Evolutionary conservation across 176 grass and related monocot species (phyloP).

Genomic region (Ensete ventricosum): DNA sequence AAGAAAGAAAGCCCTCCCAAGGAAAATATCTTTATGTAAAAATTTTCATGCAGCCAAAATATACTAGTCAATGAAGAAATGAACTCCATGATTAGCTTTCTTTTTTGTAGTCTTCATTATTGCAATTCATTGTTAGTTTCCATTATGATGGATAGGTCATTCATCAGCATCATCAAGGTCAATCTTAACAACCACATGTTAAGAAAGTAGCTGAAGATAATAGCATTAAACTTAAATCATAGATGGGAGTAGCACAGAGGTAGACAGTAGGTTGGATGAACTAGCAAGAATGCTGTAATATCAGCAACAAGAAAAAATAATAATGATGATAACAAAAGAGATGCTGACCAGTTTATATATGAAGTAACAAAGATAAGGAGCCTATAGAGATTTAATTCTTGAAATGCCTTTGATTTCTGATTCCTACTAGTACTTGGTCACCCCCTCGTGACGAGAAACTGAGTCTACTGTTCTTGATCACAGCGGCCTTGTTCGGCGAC

Average conservation of each 20-base stretch:
- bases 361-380: background rate
- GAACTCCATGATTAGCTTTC: no score
- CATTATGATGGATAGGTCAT: background rate
- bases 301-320: background rate
- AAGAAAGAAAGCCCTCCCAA: no score
- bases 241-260: background rate
- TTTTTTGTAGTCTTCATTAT: background rate
- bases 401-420: background rate
- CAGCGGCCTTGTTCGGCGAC: constrained; percentile 2
- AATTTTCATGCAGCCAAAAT: no score
- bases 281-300: background rate
- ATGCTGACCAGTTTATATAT: no score
- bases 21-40: no score
- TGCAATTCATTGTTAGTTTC: background rate
- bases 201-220: background rate
- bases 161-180: background rate
- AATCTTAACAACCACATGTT: background rate
- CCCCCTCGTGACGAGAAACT: background rate
- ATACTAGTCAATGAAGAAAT: no score
- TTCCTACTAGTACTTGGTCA: background rate
- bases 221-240: background rate
- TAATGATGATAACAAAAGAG: no score
- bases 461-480: background rate
- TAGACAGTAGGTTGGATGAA: background rate
- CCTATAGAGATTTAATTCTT: background rate